Evolutionary conservation across 257 asterid genomes (phyloP), one percentile per base, ranked within the genome.

Genomic region (Solanum neorickii): DNA sequence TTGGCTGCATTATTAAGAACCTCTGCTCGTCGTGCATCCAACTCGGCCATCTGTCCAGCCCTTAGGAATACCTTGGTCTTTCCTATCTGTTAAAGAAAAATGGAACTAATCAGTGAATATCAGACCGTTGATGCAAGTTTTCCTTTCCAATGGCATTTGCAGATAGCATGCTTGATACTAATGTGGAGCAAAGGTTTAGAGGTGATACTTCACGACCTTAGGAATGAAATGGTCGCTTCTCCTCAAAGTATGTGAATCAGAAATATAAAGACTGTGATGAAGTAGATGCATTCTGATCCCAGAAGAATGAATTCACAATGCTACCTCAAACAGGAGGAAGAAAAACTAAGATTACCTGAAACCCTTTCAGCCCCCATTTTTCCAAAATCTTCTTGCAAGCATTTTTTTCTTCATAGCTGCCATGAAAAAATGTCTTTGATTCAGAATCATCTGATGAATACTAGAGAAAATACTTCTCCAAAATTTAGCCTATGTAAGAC

Each of bases 21-120:
- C 94, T 97, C 98, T 60, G 98, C 91, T 92, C 99, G 92, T 82
- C 96, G 97, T 75, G 99, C 98, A 93, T 97, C 99, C 88, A 97
- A 86, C 87, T 96, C 99, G 75, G 99, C 99, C 99, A 97, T 96
- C 88, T 97, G 99, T 88, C 99, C 99, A 66, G 99, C 99, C 94
- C 99, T 93, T 86, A 97, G 95, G 94, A 96, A 97, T 89, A 97
- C 96, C 93, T 97, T 97, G 77, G 99, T 96, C 93, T 94, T 97
- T 65, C 99, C 99, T 35, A 96, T 87, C 99, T 97, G 99, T 84
- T 76, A 88, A 83, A 88, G 68, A 23, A 49, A 82, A 82, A 39
- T 80, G 69, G 85, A 82, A 9, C 31, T 49, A 82, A 82, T 82
- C 85, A 82, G 70, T 52, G 46, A 82, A 82, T 82, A 42, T 49